Percentiles rank a stretch among this genome's conserved stretches.
Evolutionary conservation across 169 alveolate species (phyloP).

Genomic region (Theileria parva): DNA sequence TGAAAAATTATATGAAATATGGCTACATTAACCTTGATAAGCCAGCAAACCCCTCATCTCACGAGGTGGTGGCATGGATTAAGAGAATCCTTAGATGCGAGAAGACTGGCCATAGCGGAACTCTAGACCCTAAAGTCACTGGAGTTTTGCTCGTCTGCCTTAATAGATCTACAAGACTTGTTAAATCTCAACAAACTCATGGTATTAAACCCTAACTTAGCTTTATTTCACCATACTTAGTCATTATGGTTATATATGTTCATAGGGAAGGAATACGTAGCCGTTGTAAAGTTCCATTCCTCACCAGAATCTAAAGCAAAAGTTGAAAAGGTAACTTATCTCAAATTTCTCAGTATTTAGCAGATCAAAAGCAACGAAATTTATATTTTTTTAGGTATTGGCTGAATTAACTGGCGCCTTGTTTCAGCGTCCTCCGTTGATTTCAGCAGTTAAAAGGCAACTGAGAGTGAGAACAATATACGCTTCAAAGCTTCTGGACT

Average conservation of each 20-base stretch:
- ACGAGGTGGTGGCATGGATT: conserved; percentile 99
- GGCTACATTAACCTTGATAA: conserved; percentile 99
- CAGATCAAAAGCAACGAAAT: not conserved
- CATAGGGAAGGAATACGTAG: conserved; percentile 95
- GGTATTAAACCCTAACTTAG: conserved; percentile 71
- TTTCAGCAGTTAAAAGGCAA: conserved; percentile 98
- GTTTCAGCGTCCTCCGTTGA: conserved; percentile 99
- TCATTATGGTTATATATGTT: not conserved
- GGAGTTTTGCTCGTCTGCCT: conserved; percentile 99
- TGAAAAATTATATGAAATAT: conserved; percentile 92
- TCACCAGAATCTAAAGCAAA: conserved; percentile 77
- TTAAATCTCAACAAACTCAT: conserved; percentile 98
- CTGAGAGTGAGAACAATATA: conserved; percentile 97
- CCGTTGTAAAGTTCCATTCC: conserved; percentile 94
- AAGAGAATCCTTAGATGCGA: conserved; percentile 97
- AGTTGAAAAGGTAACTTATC: conserved; percentile 33
- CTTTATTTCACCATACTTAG: not conserved
- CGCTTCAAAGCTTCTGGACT: conserved; percentile 95
- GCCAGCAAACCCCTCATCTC: conserved; percentile 99
- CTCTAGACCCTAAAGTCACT: conserved; percentile 99
- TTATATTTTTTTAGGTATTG: conserved; percentile 82
- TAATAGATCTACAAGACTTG: conserved; percentile 98
- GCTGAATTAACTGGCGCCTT: conserved; percentile 96
- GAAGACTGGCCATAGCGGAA: conserved; percentile 99
- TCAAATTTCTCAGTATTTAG: not conserved